Evolutionary conservation across 768 basidiomycete genomes (phyloP), one percentile per base, ranked within the genome.

Genomic region (Pleurotus salmoneostramineus): DNA sequence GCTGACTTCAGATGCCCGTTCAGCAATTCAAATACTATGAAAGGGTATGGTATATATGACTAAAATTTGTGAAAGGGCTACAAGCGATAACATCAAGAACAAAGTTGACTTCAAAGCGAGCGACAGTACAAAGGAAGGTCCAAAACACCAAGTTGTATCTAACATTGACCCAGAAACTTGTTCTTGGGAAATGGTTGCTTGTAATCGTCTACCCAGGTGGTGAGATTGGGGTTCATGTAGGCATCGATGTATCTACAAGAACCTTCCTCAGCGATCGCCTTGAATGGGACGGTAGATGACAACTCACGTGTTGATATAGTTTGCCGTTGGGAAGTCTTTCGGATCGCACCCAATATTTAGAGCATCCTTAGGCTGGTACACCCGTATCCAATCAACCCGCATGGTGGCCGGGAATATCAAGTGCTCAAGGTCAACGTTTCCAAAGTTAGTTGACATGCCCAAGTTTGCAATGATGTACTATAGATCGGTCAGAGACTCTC

Each of bases 261-360:
- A 3, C 21, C n/a, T 55, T 37, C 3, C 8, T 40, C 37, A 40
- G 8, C 37, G 21, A 14, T 51, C 42, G 3, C 36, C n/a, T 52
- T 60, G 3, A 61, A 46, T 47, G 51, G 44, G 33, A 12, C 10
- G 3, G 32, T 1, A 36, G 37, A n/a, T 46, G 52, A 34, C 6
- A 44, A 69, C 81, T 55, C 62, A 89, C 83, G 82, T 70, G 49
- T 87, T 74, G 69, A 96, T 98, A 69, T 98, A 98, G 10, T 79
- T 78, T 50, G 80, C 71, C 0, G 96, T 98, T 0, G 96, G 95
- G 68, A 82, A 89, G 45, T 83, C 80, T 46, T 72, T 66, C 10
- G 95, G 95, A 67, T 91, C 87, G 67, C 95, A 98, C 12, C 95
- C 94, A 52, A 93, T 78, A 68, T 94, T 95, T 58, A 83, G 77